Base-by-base conservation (phyloP, 345 rosid genomes). In the Hypericum perforatum region DNA sequence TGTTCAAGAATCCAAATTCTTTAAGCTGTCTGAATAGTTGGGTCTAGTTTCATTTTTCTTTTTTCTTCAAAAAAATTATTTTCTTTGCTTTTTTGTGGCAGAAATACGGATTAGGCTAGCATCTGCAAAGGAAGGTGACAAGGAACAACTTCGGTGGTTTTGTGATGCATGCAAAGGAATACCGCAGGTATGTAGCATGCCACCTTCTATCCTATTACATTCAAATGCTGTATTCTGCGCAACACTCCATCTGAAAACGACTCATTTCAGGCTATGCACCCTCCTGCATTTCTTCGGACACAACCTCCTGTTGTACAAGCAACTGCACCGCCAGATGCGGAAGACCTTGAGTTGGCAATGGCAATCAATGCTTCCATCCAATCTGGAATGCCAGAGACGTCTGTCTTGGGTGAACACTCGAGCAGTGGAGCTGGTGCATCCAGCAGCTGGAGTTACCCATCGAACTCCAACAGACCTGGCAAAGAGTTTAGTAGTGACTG, bases 111-210 rank as follows among this genome's bases (percentile, higher is more conserved):
- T 76, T 42, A 89, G 76, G 75, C 88, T 94, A 12, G 84, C 87
- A 37, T 72, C 99, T 16, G 82, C 75, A 43, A 76, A 60, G 50
- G 99, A 82, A 74, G 74, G 81, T 52, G 95, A 86, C 65, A 72
- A 57, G 45, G 81, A 78, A 67, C 95, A 89, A 66, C 82, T 94
- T 42, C 77, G 80, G 70, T 72, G 74, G 80, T 94, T 94, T 67
- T 89, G 86, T 61, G 78, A 94, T 74, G 89, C 95, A 37, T 94
- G 99, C 84, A 88, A 85, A 74, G 97, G 98, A 69, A 85, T 85
- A 59, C 77, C 95, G 16, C 94, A 73, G 95, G 98, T 88, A 79
- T 40, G 9, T n/a, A 10, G 42, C 49, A 10, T 52, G 22, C 37
- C 53, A 22, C 32, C 32, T 22, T 22, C 32, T 22, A 22, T 22